phyloP scores from a whole-genome alignment of 1,284 basidiomycete genomes.

The Erythrobasidium hasegawianum region DNA sequence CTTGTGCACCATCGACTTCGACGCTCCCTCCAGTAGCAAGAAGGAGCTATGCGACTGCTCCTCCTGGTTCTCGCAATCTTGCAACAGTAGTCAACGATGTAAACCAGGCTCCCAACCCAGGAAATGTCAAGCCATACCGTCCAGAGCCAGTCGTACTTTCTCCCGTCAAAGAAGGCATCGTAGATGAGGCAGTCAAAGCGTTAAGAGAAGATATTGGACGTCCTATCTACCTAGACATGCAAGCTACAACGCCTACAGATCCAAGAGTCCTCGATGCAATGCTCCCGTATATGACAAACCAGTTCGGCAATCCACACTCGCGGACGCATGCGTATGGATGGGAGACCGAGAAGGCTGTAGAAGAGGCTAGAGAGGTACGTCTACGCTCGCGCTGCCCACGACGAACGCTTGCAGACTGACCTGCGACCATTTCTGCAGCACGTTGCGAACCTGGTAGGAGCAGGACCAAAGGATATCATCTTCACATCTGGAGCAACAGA shows the following conservation, averaged over 20 bases:
- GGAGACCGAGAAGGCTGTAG: slow-evolving; percentile 94
- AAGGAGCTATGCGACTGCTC: slow-evolving; percentile 23
- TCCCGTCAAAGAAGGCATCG: slow-evolving; percentile 27
- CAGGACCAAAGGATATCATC: slow-evolving; percentile 90
- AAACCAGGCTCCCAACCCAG: slow-evolving; percentile 11
- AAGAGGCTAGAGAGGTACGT: slow-evolving; percentile 76
- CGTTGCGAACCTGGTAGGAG: slow-evolving; percentile 86
- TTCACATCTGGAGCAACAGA: slow-evolving; percentile 99
- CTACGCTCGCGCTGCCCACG: no score
- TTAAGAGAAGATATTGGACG: slow-evolving; percentile 49
- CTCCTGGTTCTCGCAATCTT: slow-evolving; percentile 8
- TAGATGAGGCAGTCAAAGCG: slow-evolving; percentile 32
- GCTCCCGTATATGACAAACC: slow-evolving; percentile 92
- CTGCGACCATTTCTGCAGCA: no score
- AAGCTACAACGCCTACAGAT: slow-evolving; percentile 97
- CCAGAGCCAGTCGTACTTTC: slow-evolving; percentile 36
- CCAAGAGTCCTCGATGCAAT: slow-evolving; percentile 95
- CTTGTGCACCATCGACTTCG: slow-evolving; percentile 4
- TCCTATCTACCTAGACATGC: slow-evolving; percentile 88
- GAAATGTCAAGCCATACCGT: slow-evolving; percentile 26
- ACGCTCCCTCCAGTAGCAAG: not conserved
- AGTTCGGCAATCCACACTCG: slow-evolving; percentile 97
- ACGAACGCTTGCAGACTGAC: no score
- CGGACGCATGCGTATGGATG: slow-evolving; percentile 98
- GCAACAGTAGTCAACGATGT: slow-evolving; percentile 17